These are phyloP conservation scores for Serendipita sp. DNA, from an alignment of 768 basidiomycete species.

Conservation along the genomic window DNA sequence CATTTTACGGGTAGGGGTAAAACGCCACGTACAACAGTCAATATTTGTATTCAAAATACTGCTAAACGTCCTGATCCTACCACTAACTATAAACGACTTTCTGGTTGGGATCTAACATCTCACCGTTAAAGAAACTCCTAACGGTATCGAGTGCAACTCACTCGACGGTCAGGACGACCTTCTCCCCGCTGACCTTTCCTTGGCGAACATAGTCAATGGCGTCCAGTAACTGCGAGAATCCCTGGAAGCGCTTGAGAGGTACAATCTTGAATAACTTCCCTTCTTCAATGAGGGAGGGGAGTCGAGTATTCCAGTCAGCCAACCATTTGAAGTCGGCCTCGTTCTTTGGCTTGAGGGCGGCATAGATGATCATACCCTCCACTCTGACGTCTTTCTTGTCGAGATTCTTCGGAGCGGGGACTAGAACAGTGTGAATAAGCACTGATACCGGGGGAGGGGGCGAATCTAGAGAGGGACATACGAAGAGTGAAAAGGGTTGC, in stretches of 20 bases:
- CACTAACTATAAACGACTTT: background rate
- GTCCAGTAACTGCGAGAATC: background rate
- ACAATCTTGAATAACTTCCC: slow-evolving; percentile 2
- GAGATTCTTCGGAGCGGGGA: background rate
- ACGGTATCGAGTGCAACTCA: background rate
- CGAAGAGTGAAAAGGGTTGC: background rate
- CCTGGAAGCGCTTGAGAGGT: background rate
- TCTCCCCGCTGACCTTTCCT: background rate
- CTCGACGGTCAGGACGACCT: background rate
- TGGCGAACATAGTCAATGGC: slow-evolving; percentile 7
- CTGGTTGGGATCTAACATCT: background rate
- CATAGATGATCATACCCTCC: slow-evolving; percentile 3
- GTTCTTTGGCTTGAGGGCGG: slow-evolving; percentile 9
- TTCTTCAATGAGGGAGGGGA: background rate
- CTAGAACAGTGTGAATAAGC: too few species aligned
- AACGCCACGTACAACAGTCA: too few species aligned
- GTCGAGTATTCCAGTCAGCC: background rate
- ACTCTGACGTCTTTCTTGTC: background rate
- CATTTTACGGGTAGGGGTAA: background rate
- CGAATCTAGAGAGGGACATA: too few species aligned
- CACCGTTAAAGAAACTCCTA: background rate
- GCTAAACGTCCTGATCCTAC: background rate
- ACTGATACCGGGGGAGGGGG: too few species aligned
- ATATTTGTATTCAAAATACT: background rate
- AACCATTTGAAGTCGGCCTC: background rate